These are phyloP conservation scores for Camillea tinctor DNA, from an alignment of 2,329 filamentous ascomycete species.

Conservation along the genomic window DNA sequence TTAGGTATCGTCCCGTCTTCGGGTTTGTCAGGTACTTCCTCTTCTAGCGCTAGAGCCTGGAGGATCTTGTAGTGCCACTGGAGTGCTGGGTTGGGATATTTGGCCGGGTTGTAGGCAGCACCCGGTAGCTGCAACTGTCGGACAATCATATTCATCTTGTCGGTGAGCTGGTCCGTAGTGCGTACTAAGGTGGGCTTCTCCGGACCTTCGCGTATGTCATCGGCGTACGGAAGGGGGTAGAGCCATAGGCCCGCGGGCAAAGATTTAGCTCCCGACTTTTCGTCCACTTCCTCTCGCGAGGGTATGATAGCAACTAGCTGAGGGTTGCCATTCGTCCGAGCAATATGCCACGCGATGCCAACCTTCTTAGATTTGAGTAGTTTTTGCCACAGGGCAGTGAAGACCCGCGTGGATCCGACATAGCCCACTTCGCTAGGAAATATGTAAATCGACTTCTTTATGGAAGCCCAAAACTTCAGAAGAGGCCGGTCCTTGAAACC, in stretches of 20 bases:
- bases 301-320: slow-evolving; percentile 79
- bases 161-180: slow-evolving; percentile 70
- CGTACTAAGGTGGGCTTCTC: slow-evolving; percentile 51
- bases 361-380: slow-evolving; percentile 77
- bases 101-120: slow-evolving; percentile 76
- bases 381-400: slow-evolving; percentile 87
- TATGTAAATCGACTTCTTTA: slow-evolving; percentile 85
- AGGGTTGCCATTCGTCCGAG: slow-evolving; percentile 77
- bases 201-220: slow-evolving; percentile 78
- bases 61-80: slow-evolving; percentile 98
- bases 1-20: slow-evolving; percentile 81
- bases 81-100: slow-evolving; percentile 86
- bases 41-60: slow-evolving; percentile 86
- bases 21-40: slow-evolving; percentile 75
- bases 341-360: slow-evolving; percentile 85
- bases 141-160: slow-evolving; percentile 78
- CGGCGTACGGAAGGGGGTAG: slow-evolving; percentile 81
- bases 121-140: slow-evolving; percentile 88
- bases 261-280: slow-evolving; percentile 63
- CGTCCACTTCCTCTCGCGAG: slow-evolving; percentile 64
- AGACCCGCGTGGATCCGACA: slow-evolving; percentile 88
- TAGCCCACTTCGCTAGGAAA: slow-evolving; percentile 91
- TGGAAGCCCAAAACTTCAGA: slow-evolving; percentile 79
- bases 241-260: slow-evolving; percentile 87
- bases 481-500: slow-evolving; percentile 83